Base-by-base conservation (phyloP, 1,284 basidiomycete genomes). In the Hemileia vastatrix region DNA sequence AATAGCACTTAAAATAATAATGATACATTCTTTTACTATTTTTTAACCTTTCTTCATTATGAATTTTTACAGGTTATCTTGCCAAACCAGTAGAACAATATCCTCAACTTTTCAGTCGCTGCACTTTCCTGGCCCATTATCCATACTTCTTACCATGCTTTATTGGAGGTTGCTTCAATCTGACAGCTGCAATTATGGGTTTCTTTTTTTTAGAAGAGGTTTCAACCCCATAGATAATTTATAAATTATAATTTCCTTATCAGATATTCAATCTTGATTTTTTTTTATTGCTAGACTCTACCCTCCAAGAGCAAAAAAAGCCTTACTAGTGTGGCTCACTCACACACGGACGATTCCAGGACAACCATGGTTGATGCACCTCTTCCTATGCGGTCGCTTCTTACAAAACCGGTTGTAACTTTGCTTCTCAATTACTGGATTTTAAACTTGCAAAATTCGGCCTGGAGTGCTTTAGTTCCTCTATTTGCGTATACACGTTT, bases 121-220 rank as follows among this genome's bases (percentile, higher is more conserved):
- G 48, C n/a, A 11, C 31, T 9, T 55, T 63, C 24, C 40, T 63
- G 44, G 36, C 40, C 31, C 6, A 21, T 19, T 49, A 55, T 63
- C 60, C 60, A 23, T 63, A 63, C 36, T 63, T 63, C 40, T 56
- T 63, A 24, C 60, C 60, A 6, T 63, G 60, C 19, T 63, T 56
- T 21, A 48, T 55, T 43, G 60, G 53, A 18, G 60, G 60, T 1
- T 40, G 36, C 8, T 49, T 33, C 52, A 63, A 63, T 43, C 27
- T 55, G 18, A 43, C 44, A 9, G 60, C 60, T 1, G 60, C 47
- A 1, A 24, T 40, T 13, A 23, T 63, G 4, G 60, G 60, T 6
- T 63, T 55, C n/a, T 55, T 63, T 13, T 63, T 18, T 23, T 40
- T 63, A 32, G 54, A 63, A 55, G 60, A 63, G 51, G 60, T 63